phyloP scores from a whole-genome alignment of 257 asterid genomes.

The Knoxia roxburghii region DNA sequence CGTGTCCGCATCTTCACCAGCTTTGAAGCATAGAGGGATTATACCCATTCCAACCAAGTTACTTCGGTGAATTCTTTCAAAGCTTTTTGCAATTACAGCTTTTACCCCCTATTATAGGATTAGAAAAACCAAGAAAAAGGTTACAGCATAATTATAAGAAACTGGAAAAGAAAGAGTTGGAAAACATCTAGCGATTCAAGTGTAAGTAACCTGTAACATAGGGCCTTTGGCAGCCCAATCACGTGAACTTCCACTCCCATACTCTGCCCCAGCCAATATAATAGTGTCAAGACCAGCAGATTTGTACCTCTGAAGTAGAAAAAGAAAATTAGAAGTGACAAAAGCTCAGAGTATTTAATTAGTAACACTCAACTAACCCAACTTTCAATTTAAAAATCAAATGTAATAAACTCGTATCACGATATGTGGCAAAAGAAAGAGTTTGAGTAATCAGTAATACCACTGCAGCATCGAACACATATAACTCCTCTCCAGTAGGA shows the following conservation, averaged over 20 bases:
- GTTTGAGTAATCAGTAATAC: slow-evolving; percentile 28
- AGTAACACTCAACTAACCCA: slow-evolving; percentile 5
- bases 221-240: slow-evolving; percentile 99
- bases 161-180: neutral
- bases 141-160: neutral
- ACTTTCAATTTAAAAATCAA: slow-evolving; percentile 1
- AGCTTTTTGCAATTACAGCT: slow-evolving; percentile 93
- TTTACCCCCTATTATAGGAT: slow-evolving; percentile 64
- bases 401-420: neutral
- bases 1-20: slow-evolving; percentile 92
- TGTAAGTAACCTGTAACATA: slow-evolving; percentile 65
- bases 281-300: slow-evolving; percentile 72
- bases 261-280: slow-evolving; percentile 97
- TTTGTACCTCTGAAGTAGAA: slow-evolving; percentile 62
- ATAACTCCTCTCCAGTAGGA: slow-evolving; percentile 80
- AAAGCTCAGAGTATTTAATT: neutral
- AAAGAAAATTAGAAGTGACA: neutral
- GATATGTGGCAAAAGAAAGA: neutral
- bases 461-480: slow-evolving; percentile 87
- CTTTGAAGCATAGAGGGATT: slow-evolving; percentile 84
- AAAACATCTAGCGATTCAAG: neutral
- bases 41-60: slow-evolving; percentile 98
- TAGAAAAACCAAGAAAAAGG: neutral
- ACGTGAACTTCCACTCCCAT: slow-evolving; percentile 97
- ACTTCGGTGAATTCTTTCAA: slow-evolving; percentile 94